Percentiles rank a stretch among this genome's conserved stretches.
Evolutionary conservation across 345 rosid species (phyloP).

Genomic region (Luvunga scandens): DNA sequence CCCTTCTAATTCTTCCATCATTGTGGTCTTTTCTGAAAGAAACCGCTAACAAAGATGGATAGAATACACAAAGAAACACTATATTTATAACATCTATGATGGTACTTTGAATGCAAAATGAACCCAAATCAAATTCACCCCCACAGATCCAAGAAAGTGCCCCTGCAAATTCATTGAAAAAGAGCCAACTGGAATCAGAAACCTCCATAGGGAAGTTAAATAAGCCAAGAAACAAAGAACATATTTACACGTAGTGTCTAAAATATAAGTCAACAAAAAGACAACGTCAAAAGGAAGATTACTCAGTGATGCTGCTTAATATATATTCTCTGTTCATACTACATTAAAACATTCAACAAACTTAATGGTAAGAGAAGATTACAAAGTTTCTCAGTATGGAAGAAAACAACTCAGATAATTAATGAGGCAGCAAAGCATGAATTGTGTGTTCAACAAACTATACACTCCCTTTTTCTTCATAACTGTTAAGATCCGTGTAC

Average conservation of each 20-base stretch:
- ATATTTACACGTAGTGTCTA: neutral
- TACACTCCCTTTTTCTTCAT: neutral
- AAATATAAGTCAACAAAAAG: neutral
- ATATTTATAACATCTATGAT: conserved; percentile 52
- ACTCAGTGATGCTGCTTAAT: neutral
- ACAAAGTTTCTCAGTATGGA: neutral
- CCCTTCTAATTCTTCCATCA: conserved; percentile 27
- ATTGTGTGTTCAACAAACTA: neutral
- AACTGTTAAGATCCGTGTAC: neutral
- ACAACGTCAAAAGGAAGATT: neutral
- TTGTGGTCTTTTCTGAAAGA: conserved; percentile 24
- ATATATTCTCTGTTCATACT: neutral
- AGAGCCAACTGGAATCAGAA: neutral
- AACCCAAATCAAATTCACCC: conserved; percentile 37
- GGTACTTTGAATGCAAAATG: conserved; percentile 56
- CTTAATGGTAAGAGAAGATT: neutral
- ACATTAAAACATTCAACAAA: neutral
- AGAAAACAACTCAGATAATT: neutral
- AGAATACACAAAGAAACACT: conserved; percentile 56
- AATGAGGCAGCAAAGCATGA: neutral
- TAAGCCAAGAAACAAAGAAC: neutral
- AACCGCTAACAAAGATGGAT: conserved; percentile 35
- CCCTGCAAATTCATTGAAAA: conserved; percentile 36
- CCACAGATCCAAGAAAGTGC: conserved; percentile 49
- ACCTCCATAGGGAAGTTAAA: neutral